Evolutionary conservation across 164 flowering plant species (phyloP).

Genomic region (Echeveria elegans): DNA sequence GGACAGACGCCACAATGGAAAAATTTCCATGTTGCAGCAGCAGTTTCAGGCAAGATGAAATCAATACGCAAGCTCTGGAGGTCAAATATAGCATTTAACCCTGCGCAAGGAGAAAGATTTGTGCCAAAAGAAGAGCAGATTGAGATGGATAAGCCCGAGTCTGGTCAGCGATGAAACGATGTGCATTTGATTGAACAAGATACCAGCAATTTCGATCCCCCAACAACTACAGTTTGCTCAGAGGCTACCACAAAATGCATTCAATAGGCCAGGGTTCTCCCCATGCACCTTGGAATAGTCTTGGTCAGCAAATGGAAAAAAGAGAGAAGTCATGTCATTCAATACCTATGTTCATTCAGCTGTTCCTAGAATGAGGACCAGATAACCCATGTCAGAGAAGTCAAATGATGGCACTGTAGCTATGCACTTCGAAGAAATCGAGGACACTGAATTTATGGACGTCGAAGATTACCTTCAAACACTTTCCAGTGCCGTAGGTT

Average conservation of each 20-base stretch:
- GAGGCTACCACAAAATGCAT: conserved; percentile 40
- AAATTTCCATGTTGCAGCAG: conserved; percentile 42
- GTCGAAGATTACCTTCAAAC: conserved; percentile 65
- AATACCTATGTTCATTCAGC: conserved; percentile 35
- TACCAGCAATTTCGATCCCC: conserved; percentile 34
- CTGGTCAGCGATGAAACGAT: conserved; percentile 31
- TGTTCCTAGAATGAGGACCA: conserved; percentile 32
- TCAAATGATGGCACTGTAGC: conserved; percentile 75
- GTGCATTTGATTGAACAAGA: conserved; percentile 33
- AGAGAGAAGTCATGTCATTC: conserved; percentile 60
- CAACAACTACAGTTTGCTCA: no score
- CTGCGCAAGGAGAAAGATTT: conserved; percentile 46
- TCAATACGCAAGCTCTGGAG: conserved; percentile 40
- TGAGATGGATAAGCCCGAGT: conserved; percentile 46
- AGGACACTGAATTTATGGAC: conserved; percentile 35
- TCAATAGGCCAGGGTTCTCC: conserved; percentile 46
- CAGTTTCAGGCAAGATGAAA: conserved; percentile 49
- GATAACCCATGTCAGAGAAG: conserved; percentile 70
- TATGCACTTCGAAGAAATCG: conserved; percentile 61
- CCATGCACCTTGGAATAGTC: conserved; percentile 65
- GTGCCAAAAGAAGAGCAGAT: conserved; percentile 57
- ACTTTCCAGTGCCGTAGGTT: conserved; percentile 73
- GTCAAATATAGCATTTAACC: conserved; percentile 30
- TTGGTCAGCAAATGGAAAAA: conserved; percentile 50
- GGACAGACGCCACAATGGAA: conserved; percentile 67